Percentiles rank a stretch among this genome's conserved stretches.
Conservation (phyloP, 805 yeast genomes). For the Starmerella geochares region DNA sequence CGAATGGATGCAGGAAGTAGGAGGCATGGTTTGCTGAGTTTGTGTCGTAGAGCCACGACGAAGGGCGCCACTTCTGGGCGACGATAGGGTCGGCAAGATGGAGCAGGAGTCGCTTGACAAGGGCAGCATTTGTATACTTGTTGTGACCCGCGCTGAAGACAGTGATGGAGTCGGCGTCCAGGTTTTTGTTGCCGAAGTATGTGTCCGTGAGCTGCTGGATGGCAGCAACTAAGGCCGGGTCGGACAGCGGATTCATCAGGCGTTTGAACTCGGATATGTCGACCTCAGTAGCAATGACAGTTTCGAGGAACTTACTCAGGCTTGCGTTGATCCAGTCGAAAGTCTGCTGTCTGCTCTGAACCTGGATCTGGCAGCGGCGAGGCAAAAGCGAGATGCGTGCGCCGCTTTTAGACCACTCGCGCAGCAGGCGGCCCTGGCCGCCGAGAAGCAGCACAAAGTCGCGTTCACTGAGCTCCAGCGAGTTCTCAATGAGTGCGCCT, state of each 20-base stretch:
- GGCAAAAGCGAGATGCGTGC: slow-evolving; percentile 34
- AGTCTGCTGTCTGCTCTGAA: slow-evolving; percentile 37
- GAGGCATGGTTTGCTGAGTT: slow-evolving; percentile 8
- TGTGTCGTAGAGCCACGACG: slow-evolving; percentile 18
- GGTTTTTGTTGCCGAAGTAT: slow-evolving; percentile 19
- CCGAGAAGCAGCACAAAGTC: slow-evolving; percentile 38
- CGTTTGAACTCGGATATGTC: slow-evolving; percentile 28
- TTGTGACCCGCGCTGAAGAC: slow-evolving; percentile 17
- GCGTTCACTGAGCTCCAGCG: slow-evolving; percentile 31
- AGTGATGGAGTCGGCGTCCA: slow-evolving; percentile 14
- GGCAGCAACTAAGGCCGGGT: slow-evolving; percentile 19
- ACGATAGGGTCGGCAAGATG: slow-evolving; percentile 9
- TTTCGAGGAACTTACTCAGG: slow-evolving; percentile 25
- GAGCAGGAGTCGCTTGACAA: slow-evolving; percentile 24
- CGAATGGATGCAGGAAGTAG: slow-evolving; percentile 15
- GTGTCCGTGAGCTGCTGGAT: slow-evolving; percentile 30
- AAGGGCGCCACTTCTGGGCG: slow-evolving; percentile 15
- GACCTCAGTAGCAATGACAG: slow-evolving; percentile 29
- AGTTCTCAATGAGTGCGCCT: slow-evolving; percentile 32
- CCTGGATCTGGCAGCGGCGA: slow-evolving; percentile 30
- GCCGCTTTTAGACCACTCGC: slow-evolving; percentile 37
- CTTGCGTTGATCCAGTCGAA: slow-evolving; percentile 37
- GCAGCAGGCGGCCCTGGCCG: slow-evolving; percentile 35
- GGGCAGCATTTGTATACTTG: slow-evolving; percentile 12
- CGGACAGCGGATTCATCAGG: slow-evolving; percentile 7